Evolutionary conservation across 345 rosid species (phyloP), one percentile per base, ranked within the genome.

Genomic region (Erysimum cheiranthoides): DNA sequence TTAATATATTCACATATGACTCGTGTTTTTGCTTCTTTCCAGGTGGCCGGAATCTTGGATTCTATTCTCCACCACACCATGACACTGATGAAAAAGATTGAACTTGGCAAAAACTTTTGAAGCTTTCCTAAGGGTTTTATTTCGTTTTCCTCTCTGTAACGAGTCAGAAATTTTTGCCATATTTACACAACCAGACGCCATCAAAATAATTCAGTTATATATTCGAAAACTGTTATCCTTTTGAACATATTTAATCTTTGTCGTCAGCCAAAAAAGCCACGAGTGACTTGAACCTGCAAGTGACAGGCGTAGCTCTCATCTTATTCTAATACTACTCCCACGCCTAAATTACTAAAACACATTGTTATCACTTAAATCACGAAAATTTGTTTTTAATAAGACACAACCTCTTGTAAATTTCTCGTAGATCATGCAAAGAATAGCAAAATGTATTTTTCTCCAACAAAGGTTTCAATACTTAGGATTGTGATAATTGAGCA

Each of bases 1-100:
- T 38, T n/a, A 38, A 35, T 9, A 17, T 53, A 58, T 17, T 58
- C 35, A 31, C 70, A 35, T 32, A 18, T 40, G 40, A 49, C 2
- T 16, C 28, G 17, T 73, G 13, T 38, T 49, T 78, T n/a, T 58
- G 47, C 8, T 57, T 69, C 47, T 75, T 45, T 64, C 57, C 90
- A 93, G 99, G 99, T 96, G 51, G 97, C 98, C 32, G 98, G 99
- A 67, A 91, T 96, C 75, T 38, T 96, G 90, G 99, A 96, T 82
- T 85, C 98, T 32, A 56, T 91, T 78, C 78, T 89, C 34, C 90
- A 96, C 83, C 86, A 89, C 79, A 88, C 99, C 31, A 59, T 96
- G 80, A 86, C 90, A 78, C 14, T 96, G 80, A 85, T 93, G 86
- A 96, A 91, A 80, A 96, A 96, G 58, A 85, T 96, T 52, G 99